These are phyloP conservation scores for Xylariaceae sp. DNA, from an alignment of 2,329 filamentous ascomycete genomes.

Conservation along the genomic window DNA sequence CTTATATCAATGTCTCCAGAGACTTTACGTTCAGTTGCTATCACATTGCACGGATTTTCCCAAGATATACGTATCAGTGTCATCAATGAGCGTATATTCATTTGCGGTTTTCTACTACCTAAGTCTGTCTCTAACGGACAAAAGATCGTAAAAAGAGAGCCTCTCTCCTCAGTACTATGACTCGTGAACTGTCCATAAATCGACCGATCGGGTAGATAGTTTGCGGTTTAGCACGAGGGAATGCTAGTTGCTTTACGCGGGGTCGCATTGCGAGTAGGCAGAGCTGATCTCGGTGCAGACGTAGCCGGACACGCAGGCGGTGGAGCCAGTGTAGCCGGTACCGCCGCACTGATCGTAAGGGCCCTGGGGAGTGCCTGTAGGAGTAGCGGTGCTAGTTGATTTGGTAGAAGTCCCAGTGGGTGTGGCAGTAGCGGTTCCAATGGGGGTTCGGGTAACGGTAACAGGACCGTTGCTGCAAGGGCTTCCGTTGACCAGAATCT, in stretches of 20 bases:
- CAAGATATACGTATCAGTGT: not conserved
- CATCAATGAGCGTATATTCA: not conserved
- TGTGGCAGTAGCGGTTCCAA: not conserved
- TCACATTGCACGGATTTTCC: too few relatives aligned
- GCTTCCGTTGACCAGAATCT: not conserved
- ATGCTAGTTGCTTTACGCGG: too few relatives aligned
- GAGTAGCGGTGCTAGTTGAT: not conserved
- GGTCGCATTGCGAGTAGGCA: not conserved
- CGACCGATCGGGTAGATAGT: too few relatives aligned
- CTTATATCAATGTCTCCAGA: too few relatives aligned
- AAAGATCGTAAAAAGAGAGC: not conserved
- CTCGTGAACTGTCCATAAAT: too few relatives aligned
- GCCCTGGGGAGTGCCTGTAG: not conserved
- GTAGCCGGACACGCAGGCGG: not conserved
- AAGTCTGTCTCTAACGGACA: not conserved
- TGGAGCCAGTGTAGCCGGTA: not conserved
- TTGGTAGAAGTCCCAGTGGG: not conserved
- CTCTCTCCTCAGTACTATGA: too few relatives aligned
- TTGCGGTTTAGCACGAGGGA: too few relatives aligned
- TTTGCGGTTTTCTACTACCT: not conserved
- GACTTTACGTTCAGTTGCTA: too few relatives aligned
- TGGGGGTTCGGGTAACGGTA: not conserved
- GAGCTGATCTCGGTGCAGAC: not conserved
- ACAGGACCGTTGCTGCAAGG: not conserved
- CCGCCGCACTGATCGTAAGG: not conserved